Evolutionary conservation across 202 grass and related monocot genomes (phyloP).

Genomic region (Dendrocalamus latiflorus): DNA sequence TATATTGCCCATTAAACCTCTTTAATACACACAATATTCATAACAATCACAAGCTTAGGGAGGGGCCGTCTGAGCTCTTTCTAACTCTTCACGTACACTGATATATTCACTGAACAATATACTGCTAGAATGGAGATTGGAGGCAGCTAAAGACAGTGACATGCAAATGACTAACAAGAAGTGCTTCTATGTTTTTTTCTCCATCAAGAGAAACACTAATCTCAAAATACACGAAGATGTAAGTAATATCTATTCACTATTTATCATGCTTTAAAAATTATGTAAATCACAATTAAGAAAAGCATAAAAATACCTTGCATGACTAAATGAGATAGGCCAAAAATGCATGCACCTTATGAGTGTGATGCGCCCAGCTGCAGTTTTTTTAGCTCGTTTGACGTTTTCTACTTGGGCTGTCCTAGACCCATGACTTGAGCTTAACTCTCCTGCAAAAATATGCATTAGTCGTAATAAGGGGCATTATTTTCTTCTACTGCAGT

Average conservation of each 20-base stretch:
- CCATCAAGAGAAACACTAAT: too few relatives aligned
- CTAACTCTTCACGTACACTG: not conserved
- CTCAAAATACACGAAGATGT: fast-evolving
- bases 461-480: not conserved
- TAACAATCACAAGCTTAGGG: not conserved
- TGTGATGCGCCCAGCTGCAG: not conserved
- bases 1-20: too few relatives aligned
- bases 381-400: not conserved
- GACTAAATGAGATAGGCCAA: not conserved
- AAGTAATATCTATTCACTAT: too few relatives aligned
- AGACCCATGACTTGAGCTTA: not conserved
- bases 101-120: not conserved
- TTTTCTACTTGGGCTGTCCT: not conserved
- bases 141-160: not conserved
- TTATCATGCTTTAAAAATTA: too few relatives aligned
- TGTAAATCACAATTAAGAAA: too few relatives aligned
- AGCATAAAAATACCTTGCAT: too few relatives aligned
- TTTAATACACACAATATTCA: too few relatives aligned
- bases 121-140: not conserved
- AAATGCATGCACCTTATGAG: not conserved
- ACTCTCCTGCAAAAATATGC: not conserved
- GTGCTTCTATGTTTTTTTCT: too few relatives aligned
- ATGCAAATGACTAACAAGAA: not conserved
- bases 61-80: not conserved
- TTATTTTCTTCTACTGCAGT: not conserved